Evolutionary conservation across 164 flowering plant genomes (phyloP).

Genomic region (Santalum album): DNA sequence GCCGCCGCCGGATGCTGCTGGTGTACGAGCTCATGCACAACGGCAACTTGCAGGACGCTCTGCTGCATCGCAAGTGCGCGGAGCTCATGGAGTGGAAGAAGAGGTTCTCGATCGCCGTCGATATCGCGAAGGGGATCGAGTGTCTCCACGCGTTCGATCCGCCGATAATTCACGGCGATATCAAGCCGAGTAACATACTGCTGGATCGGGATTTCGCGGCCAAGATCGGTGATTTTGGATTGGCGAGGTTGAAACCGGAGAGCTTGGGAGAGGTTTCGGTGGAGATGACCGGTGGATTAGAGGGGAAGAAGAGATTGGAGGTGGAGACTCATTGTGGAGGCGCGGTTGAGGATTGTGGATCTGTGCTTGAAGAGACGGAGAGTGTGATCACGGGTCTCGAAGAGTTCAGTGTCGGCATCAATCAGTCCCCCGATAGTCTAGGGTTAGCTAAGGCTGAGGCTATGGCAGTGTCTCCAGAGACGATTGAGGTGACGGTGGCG

Average conservation of each 20-base stretch:
- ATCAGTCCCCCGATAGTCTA: slow-evolving; percentile 44
- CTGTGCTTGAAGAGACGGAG: slow-evolving; percentile 64
- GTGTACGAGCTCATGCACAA: slow-evolving; percentile 82
- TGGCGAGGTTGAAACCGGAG: slow-evolving; percentile 48
- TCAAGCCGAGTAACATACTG: slow-evolving; percentile 84
- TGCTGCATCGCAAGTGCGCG: slow-evolving; percentile 47
- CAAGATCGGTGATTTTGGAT: slow-evolving; percentile 80
- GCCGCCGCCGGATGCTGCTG: slow-evolving; percentile 30
- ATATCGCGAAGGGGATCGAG: slow-evolving; percentile 52
- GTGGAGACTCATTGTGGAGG: slow-evolving; percentile 1
- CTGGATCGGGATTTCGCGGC: slow-evolving; percentile 58
- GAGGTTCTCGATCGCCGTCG: slow-evolving; percentile 37
- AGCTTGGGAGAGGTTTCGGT: slow-evolving; percentile 17
- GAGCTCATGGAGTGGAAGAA: slow-evolving; percentile 62
- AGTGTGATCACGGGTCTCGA: slow-evolving; percentile 53
- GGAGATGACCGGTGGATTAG: slow-evolving; percentile 15
- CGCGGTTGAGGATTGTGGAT: slow-evolving; percentile 42
- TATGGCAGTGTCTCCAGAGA: slow-evolving; percentile 17
- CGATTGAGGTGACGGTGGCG: not conserved
- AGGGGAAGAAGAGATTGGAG: slow-evolving; percentile 8
- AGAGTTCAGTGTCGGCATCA: slow-evolving; percentile 34
- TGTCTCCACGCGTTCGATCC: slow-evolving; percentile 53
- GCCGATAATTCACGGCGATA: slow-evolving; percentile 82
- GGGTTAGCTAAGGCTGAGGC: slow-evolving; percentile 27
- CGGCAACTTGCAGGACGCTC: slow-evolving; percentile 76